phyloP scores from a whole-genome alignment of 345 rosid genomes.

The Punica granatum region DNA sequence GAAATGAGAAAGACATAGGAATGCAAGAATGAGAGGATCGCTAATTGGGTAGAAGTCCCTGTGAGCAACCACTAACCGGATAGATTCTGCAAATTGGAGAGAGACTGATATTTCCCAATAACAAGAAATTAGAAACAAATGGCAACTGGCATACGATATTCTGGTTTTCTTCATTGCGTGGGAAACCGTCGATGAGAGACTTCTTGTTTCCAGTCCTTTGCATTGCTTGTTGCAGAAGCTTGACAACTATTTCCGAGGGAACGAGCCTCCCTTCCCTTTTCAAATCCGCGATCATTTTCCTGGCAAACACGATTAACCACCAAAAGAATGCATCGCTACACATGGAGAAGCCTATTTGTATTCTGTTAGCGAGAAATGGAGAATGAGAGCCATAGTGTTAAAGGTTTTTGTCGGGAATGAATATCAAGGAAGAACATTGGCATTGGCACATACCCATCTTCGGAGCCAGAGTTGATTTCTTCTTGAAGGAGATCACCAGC shows the following conservation, averaged over 20 bases:
- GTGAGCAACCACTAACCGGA: background rate
- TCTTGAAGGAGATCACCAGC: slow-evolving; percentile 30
- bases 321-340: background rate
- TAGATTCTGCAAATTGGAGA: too few relatives aligned
- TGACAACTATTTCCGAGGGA: slow-evolving; percentile 25
- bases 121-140: background rate
- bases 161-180: slow-evolving; percentile 28
- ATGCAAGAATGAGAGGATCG: background rate
- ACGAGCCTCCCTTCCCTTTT: slow-evolving; percentile 31
- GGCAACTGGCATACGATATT: slow-evolving; percentile 9
- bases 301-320: background rate
- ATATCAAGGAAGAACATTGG: background rate
- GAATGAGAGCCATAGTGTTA: too few relatives aligned
- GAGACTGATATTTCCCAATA: too few relatives aligned
- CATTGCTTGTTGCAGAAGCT: slow-evolving; percentile 28
- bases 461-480: slow-evolving; percentile 27
- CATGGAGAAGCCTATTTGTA: too few relatives aligned
- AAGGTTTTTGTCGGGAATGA: too few relatives aligned
- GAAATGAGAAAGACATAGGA: background rate
- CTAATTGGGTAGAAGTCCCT: background rate
- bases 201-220: slow-evolving; percentile 16
- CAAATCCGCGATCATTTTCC: slow-evolving; percentile 18
- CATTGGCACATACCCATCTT: slow-evolving; percentile 25
- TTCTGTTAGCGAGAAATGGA: too few relatives aligned
- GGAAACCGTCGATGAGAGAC: slow-evolving; percentile 30